Evolutionary conservation across 1,139 yeast genomes (phyloP), one percentile per base, ranked within the genome.

Genomic region (Suhomyces taliae): DNA sequence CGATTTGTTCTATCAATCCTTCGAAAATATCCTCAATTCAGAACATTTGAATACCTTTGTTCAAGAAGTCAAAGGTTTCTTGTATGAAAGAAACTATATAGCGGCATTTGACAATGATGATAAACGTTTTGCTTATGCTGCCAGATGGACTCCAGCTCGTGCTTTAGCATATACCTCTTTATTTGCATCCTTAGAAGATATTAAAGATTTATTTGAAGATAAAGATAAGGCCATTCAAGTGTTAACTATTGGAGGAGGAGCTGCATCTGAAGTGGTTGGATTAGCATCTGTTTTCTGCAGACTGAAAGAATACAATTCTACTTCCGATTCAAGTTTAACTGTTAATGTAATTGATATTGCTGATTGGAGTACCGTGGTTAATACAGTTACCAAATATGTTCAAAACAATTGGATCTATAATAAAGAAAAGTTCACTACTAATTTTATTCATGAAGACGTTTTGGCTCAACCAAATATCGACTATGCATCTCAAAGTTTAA

Each of bases 111-210:
- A 79, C 46, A 67, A 70, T 43, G 84, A 79, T 46, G 78, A 74
- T 44, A 84, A 86, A 56, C 70, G 95, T 41, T 78, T 78, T 55
- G 96, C 95, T 0, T 90, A 90, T 59, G 88, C 85, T 12, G 80
- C 85, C 19, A 70, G 97, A 55, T 90, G 97, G 97, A 79, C 95
- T 0, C 93, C 96, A 0, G 82, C 95, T 0, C 70, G 96, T 46
- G 83, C 96, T 0, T 70, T 88, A 45, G 83, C 90, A 1, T 90
- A 89, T 61, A 65, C 86, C 3, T 80, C 90, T 1, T 69, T 89
- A 31, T 83, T 88, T 58, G 71, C 81, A 3, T 68, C 78, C 14
- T 66, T 84, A 35, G 64, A 61, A 7, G 76, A 77, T 1, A 63
- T 84, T 5, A 64, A 65, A 27, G 65, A 68, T 3, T 49, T 76